Conservation (phyloP, 495 filamentous ascomycete species). For the Neurospora sublineolata region DNA sequence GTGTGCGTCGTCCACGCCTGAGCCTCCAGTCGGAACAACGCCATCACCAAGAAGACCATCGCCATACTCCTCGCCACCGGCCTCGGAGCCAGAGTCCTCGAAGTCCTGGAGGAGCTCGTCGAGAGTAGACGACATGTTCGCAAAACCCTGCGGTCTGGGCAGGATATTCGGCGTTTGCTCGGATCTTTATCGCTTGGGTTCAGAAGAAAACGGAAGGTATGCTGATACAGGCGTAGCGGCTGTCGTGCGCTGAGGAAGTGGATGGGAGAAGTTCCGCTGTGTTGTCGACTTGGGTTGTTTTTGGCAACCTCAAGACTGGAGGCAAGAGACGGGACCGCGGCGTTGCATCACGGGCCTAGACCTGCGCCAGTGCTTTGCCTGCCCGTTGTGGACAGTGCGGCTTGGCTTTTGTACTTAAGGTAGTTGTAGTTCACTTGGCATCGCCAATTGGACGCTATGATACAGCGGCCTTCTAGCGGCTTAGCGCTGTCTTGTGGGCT, state of each 20-base stretch:
- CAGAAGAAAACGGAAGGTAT: too few relatives aligned
- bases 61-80: constrained; percentile 42
- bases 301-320: not conserved
- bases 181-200: not conserved
- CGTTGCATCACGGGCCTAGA: not conserved
- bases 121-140: constrained; percentile 62
- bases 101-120: constrained; percentile 86
- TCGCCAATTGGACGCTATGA: too few relatives aligned
- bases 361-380: not conserved
- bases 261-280: not conserved
- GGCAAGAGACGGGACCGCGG: not conserved
- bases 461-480: not conserved
- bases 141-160: not conserved
- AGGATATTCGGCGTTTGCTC: not conserved
- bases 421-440: not conserved
- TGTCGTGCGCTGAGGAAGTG: not conserved
- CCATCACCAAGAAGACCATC: constrained; percentile 28
- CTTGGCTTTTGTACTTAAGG: not conserved
- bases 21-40: not conserved
- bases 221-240: not conserved
- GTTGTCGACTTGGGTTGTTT: not conserved
- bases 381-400: not conserved
- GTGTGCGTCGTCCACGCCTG: constrained; percentile 20
- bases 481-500: not conserved
- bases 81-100: constrained; percentile 58